A percentile compares a stretch with the other conserved stretches of the same genome.
Evolutionary conservation across 495 filamentous ascomycete species (phyloP).

Genomic region (Penicillium odoratum): DNA sequence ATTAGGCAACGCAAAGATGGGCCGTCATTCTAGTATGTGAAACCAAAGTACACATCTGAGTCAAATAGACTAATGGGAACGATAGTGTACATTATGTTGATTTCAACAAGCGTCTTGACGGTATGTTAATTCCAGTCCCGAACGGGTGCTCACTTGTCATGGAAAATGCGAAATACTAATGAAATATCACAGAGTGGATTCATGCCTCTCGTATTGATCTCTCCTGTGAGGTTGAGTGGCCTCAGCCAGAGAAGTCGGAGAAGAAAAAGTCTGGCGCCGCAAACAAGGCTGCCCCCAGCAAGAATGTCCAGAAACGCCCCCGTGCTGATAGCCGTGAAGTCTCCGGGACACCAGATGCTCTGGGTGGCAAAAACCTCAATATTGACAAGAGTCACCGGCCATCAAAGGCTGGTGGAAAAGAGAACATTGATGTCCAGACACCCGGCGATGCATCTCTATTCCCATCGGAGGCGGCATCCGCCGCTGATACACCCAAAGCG

Average conservation of each 20-base stretch:
- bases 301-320: conserved; percentile 52
- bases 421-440: conserved; percentile 51
- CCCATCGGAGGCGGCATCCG: conserved; percentile 52
- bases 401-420: conserved; percentile 62
- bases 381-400: conserved; percentile 49
- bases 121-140: conserved; percentile 26
- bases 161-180: conserved; percentile 17
- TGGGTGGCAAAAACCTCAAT: conserved; percentile 51
- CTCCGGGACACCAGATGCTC: conserved; percentile 57
- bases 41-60: neutral
- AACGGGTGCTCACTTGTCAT: neutral
- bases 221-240: conserved; percentile 73
- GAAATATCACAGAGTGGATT: conserved; percentile 74
- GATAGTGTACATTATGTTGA: conserved; percentile 90
- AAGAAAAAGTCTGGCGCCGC: conserved; percentile 59
- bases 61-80: conserved; percentile 21
- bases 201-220: conserved; percentile 79
- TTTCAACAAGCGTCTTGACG: conserved; percentile 97
- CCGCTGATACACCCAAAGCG: conserved; percentile 53
- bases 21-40: conserved; percentile 72
- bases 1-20: conserved; percentile 82
- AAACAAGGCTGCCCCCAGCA: conserved; percentile 50
- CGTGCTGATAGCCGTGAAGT: conserved; percentile 56
- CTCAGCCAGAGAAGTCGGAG: conserved; percentile 66
- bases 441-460: conserved; percentile 37